Percentiles rank a stretch among this genome's conserved stretches.
phyloP scores from a whole-genome alignment of 225 moss, liverwort and hornwort genomes.

The Asterella californica region DNA sequence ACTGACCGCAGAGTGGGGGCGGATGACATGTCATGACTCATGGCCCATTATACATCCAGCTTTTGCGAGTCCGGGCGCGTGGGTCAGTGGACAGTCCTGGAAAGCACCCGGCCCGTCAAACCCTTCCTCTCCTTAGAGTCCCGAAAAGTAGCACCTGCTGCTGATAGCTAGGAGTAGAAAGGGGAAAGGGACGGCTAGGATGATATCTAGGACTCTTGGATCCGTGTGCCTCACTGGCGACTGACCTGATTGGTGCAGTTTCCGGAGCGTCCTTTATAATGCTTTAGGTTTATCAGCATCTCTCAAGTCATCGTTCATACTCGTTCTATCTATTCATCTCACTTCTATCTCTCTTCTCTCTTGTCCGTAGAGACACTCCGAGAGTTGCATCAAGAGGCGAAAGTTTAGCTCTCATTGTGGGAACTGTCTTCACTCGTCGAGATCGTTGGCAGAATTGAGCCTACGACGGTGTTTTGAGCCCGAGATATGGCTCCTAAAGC shows the following conservation, averaged over 20 bases:
- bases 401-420: too few relatives aligned
- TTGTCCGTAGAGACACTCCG: background rate
- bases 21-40: background rate
- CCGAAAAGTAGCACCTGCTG: background rate
- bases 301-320: background rate
- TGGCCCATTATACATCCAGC: too few relatives aligned
- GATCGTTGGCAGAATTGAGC: background rate
- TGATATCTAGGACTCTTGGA: conserved; percentile 6
- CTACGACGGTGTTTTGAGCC: background rate
- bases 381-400: background rate
- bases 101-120: background rate
- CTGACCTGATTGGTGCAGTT: conserved; percentile 13
- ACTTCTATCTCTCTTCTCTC: fast-evolving
- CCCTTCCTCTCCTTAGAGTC: background rate
- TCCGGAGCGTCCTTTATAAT: conserved; percentile 26
- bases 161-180: too few relatives aligned
- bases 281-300: conserved; percentile 17
- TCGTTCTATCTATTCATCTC: background rate
- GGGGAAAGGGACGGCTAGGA: conserved; percentile 15
- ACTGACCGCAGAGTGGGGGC: too few relatives aligned
- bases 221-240: conserved; percentile 25
- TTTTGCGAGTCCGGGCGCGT: background rate
- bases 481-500: conserved; percentile 40
- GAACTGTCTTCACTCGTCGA: background rate
- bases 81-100: too few relatives aligned